Conservation (phyloP, 352 stramenopile species). For the Phytophthora crassamura region DNA sequence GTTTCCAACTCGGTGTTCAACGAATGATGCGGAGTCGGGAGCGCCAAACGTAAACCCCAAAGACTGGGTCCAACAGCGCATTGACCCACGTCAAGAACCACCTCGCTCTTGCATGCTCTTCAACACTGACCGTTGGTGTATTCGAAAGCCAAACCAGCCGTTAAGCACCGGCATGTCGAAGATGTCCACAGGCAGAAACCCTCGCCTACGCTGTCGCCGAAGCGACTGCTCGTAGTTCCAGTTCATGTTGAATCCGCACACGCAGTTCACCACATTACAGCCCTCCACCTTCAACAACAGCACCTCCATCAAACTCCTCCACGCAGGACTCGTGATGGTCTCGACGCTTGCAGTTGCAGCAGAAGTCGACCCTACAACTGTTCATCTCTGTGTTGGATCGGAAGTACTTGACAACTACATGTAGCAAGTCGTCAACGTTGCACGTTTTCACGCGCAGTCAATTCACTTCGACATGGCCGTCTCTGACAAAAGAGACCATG, state of each 20-base stretch:
- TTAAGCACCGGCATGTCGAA: conserved; percentile 29
- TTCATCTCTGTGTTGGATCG: conserved; percentile 37
- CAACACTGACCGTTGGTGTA: not conserved
- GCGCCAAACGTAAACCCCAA: conserved; percentile 20
- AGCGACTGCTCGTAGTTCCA: conserved; percentile 40
- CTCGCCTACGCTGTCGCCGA: conserved; percentile 14
- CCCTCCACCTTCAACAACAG: conserved; percentile 60
- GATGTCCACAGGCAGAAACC: conserved; percentile 39
- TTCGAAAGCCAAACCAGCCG: conserved; percentile 10
- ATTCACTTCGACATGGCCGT: conserved; percentile 12
- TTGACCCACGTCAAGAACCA: conserved; percentile 9
- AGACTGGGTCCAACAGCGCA: not conserved
- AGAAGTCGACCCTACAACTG: conserved; percentile 51
- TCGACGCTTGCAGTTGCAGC: conserved; percentile 61
- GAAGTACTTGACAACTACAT: conserved; percentile 21
- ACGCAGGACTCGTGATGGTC: conserved; percentile 40
- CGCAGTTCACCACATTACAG: conserved; percentile 54
- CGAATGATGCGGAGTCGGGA: conserved; percentile 19
- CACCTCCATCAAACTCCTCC: conserved; percentile 27
- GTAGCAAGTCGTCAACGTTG: too few relatives aligned
- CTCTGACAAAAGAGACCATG: not conserved
- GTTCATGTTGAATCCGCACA: conserved; percentile 53
- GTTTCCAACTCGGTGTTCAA: not conserved
- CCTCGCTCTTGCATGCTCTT: conserved; percentile 11
- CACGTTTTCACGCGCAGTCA: not conserved